phyloP scores from a whole-genome alignment of 257 asterid species.

The Nicotiana noctiflora region DNA sequence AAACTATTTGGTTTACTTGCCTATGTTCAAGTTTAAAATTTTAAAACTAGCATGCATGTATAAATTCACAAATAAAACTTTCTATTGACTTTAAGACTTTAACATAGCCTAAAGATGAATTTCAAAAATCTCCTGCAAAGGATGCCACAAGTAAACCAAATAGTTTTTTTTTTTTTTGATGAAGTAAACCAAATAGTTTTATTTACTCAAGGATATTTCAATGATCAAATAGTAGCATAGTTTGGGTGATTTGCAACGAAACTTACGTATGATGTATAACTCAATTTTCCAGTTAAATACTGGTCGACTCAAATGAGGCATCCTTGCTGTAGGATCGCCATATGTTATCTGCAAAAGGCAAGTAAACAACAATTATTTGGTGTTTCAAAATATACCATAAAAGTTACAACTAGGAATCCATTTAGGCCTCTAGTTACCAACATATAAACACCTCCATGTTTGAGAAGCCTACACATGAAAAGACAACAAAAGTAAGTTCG shows the following conservation, averaged over 20 bases:
- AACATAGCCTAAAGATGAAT: neutral
- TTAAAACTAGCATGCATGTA: neutral
- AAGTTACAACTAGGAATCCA: constrained; percentile 5
- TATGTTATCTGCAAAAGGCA: constrained; percentile 74
- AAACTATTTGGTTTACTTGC: too few relatives aligned
- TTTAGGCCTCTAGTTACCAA: constrained; percentile 49
- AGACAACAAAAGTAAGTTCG: neutral
- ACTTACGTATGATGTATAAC: constrained; percentile 81
- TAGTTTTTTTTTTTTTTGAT: neutral
- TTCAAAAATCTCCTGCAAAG: neutral
- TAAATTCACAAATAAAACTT: neutral
- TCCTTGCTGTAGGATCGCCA: constrained; percentile 89
- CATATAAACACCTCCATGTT: constrained; percentile 88
- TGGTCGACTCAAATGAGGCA: constrained; percentile 68
- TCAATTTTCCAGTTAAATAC: constrained; percentile 84
- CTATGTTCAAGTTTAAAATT: neutral
- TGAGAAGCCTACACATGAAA: constrained; percentile 73
- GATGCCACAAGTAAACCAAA: neutral
- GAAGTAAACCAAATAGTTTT: neutral
- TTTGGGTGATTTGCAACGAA: neutral
- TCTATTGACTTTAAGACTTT: neutral
- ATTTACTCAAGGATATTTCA: neutral
- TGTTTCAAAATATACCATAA: constrained; percentile 10
- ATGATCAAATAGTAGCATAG: neutral
- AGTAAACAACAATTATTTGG: constrained; percentile 9